These are phyloP conservation scores for Arthrobotrys conoides DNA, from an alignment of 2,329 filamentous ascomycete species.

Conservation along the genomic window DNA sequence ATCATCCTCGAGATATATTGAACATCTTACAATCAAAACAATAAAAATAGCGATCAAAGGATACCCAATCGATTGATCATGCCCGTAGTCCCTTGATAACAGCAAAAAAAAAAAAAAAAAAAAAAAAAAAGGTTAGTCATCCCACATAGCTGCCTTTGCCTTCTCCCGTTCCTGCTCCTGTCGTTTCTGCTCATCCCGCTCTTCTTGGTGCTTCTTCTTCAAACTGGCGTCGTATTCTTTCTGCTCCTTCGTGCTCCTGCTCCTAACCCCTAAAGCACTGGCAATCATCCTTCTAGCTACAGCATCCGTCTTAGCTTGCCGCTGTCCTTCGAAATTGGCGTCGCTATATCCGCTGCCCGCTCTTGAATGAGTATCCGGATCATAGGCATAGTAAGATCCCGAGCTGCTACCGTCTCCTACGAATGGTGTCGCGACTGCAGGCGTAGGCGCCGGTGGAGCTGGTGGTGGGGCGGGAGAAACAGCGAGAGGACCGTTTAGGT, in stretches of 20 bases:
- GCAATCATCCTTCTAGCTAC: conserved; percentile 92
- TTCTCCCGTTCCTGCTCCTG: conserved; percentile 77
- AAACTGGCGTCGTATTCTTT: conserved; percentile 85
- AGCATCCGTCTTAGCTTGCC: conserved; percentile 84
- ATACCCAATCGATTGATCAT: conserved; percentile 27
- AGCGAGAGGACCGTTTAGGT: conserved; percentile 57
- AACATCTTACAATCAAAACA: conserved; percentile 13
- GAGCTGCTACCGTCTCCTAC: conserved; percentile 23
- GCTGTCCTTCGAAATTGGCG: conserved; percentile 62
- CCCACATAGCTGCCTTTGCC: conserved; percentile 89
- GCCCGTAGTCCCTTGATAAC: not conserved
- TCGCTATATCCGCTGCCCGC: conserved; percentile 56
- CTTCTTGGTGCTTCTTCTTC: conserved; percentile 85
- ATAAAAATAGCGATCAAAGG: not conserved
- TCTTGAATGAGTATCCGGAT: conserved; percentile 44
- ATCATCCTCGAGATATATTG: not conserved
- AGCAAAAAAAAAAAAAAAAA: not conserved
- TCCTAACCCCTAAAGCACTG: conserved; percentile 84
- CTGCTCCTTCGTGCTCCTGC: conserved; percentile 89
- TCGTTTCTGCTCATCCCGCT: conserved; percentile 79
- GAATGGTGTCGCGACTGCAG: conserved; percentile 49
- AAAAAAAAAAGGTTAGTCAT: conserved; percentile 69
- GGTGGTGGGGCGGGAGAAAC: conserved; percentile 61
- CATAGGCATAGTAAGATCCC: conserved; percentile 53
- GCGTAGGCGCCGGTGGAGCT: conserved; percentile 60